Base-by-base conservation (phyloP, 257 asterid genomes). In the Catharanthus roseus region DNA sequence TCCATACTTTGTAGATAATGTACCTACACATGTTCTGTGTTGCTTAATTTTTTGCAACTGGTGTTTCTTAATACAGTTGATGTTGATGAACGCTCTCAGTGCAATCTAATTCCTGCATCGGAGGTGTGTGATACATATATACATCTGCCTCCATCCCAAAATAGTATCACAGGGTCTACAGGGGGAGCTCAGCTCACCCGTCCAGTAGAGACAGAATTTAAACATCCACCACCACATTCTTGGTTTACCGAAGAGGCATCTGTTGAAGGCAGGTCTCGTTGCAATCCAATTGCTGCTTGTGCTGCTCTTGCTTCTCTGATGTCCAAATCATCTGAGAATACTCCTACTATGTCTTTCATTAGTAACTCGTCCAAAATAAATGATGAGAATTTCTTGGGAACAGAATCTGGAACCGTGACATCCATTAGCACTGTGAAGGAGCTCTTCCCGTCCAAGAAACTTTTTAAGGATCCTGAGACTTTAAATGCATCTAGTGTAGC, bases 281-380 rank as follows among this genome's bases (percentile, higher is more conserved):
- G 73, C 79, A 85, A 67, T 74, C 90, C 89, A 71, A 88, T 83
- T 71, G 90, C 93, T 69, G 86, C 90, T 75, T 82, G 90, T 77
- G 93, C 93, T 71, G 88, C 88, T 78, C 88, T 87, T 54, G 93
- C 93, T 77, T 85, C 85, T 57, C 60, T 77, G 65, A 80, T 83
- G 81, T 82, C 87, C 33, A 78, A 64, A 65, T 64, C 33, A 10
- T 36, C 70, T 41, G 47, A 42, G 18, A 42, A 24, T 51, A 9
- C 65, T 64, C 67, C 28, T 34, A 13, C 6, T n/a, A 51, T 73
- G 64, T 71, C 77, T 57, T 34, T 64, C 23, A 67, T 45, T 49
- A 72, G 57, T 69, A 38, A 47, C 47, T 58, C 77, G 24, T 71
- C 74, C 63, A 58, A 16, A 42, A 9, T 56, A 65, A 51, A 50